A percentile compares a stretch with the other conserved stretches of the same genome.
Conservation (phyloP, 164 flowering plant species). For the Vitis labrusca region DNA sequence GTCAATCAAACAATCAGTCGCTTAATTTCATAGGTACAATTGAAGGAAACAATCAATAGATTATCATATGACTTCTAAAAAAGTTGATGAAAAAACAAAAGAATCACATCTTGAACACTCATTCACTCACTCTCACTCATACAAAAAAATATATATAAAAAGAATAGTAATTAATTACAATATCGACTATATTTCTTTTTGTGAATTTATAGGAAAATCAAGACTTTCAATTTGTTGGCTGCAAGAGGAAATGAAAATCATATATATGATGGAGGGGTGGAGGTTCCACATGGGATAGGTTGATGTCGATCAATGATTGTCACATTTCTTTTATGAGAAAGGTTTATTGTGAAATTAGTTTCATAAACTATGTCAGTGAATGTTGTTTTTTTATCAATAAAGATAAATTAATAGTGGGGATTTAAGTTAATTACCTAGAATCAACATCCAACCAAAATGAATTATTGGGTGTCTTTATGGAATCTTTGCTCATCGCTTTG, state of each 20-base stretch:
- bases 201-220: not conserved
- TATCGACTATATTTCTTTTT: not conserved
- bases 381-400: not conserved
- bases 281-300: constrained; percentile 53
- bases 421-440: constrained; percentile 51
- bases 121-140: not conserved
- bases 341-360: constrained; percentile 48
- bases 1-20: not conserved
- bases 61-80: not conserved
- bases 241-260: constrained; percentile 69
- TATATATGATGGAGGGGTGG: constrained; percentile 74
- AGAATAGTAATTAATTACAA: not conserved
- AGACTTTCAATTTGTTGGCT: constrained; percentile 39
- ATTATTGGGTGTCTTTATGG: constrained; percentile 55
- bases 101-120: not conserved
- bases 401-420: not conserved
- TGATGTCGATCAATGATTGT: constrained; percentile 40
- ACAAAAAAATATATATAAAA: not conserved
- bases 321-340: constrained; percentile 68
- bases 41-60: not conserved
- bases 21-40: not conserved
- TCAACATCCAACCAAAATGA: constrained; percentile 81
- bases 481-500: constrained; percentile 76
- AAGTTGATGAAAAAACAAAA: not conserved
- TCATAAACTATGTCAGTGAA: not conserved